These are phyloP conservation scores for Apiotrichum domesticum DNA, from an alignment of 1,284 basidiomycete genomes.

Conservation along the genomic window DNA sequence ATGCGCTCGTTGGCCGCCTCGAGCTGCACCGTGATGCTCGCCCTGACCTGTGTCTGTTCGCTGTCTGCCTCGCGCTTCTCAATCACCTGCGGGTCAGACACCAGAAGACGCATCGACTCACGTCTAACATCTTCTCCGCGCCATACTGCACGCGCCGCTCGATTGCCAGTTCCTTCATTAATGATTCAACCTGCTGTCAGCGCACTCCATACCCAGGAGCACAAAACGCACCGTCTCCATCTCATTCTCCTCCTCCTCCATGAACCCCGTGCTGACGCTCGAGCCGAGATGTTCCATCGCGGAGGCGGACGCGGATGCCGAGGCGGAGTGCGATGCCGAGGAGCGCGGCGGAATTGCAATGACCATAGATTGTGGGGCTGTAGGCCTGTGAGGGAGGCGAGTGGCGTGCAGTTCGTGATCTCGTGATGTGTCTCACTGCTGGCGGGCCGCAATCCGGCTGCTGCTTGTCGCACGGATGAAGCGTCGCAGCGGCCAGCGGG, in stretches of 20 bases:
- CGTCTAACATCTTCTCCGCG: constrained; percentile 52
- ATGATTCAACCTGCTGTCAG: constrained; percentile 40
- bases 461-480: no score
- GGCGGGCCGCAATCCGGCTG: no score
- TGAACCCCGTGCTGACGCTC: constrained; percentile 17
- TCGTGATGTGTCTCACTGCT: no score
- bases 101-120: constrained; percentile 24
- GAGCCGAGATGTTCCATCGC: constrained; percentile 14
- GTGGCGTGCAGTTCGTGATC: no score
- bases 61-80: constrained; percentile 31
- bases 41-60: constrained; percentile 37
- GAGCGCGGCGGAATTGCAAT: neutral
- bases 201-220: no score
- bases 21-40: constrained; percentile 43
- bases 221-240: constrained; percentile 16
- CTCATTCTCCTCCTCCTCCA: constrained; percentile 17
- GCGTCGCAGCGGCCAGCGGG: no score
- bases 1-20: constrained; percentile 42
- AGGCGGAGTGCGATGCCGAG: neutral
- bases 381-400: no score
- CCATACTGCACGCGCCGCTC: constrained; percentile 52
- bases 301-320: no score
- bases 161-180: constrained; percentile 48
- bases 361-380: no score
- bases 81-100: constrained; percentile 29